Evolutionary conservation across 768 basidiomycete genomes (phyloP), one percentile per base, ranked within the genome.

Genomic region (Suillus subaureus): DNA sequence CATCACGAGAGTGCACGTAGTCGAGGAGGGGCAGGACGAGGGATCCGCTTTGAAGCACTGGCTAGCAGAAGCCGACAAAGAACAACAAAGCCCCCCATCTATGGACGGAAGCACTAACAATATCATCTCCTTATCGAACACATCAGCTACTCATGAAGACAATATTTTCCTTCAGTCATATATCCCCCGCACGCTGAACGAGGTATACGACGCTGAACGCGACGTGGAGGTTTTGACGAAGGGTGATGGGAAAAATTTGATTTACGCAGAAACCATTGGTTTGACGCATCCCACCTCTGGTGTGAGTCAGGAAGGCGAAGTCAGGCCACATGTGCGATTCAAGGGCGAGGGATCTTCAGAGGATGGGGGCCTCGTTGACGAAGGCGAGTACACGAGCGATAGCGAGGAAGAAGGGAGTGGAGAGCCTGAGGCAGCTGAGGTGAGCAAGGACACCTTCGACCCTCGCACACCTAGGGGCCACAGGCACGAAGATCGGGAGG

Each of bases 171-270:
- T 94, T 74, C 84, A 84, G 33, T 93, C 95, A 1, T 98, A 94
- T 79, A 99, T 99, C 69, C 97, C 97, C 16, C 89, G 96, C 40
- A 90, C 88, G 28, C 79, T 99, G 57, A 93, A 94, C 68, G 95
- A 99, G 72, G 90, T 99, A 9, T 93, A 90, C 74, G 95, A 99
- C 75, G 94, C 96, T 1, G 97, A 99, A 74, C 85, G 96, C 35
- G 97, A 98, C 73, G 89, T 94, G 13, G 93, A 89, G 42, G 84
- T 85, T 23, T 80, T 96, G 51, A 83, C 82, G 21, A 79, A 86
- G 4, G 95, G 95, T 8, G 87, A 91, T 60, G 89, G 89, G 15
- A 78, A 81, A 62, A 84, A 83, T 35, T 83, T 97, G 45, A 97
- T 99, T 63, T 99, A 98, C 72, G 88, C 90, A 31, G 88, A 92